Conservation (phyloP, 164 flowering plant species). For the Malania oleifera region DNA sequence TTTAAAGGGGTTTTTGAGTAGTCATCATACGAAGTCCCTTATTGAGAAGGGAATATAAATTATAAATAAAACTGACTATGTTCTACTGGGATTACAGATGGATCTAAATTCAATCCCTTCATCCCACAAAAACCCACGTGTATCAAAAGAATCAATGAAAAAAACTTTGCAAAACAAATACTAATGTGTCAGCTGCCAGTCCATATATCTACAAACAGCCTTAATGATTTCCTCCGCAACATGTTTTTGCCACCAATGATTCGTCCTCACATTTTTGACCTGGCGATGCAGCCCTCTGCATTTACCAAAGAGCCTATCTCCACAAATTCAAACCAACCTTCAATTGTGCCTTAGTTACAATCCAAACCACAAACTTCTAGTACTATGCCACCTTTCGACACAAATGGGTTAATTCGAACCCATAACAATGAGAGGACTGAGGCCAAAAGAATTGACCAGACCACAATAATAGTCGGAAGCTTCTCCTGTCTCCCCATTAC, state of each 20-base stretch:
- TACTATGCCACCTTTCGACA: slow-evolving; percentile 37
- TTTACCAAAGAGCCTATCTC: slow-evolving; percentile 8
- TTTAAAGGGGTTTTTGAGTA: no score
- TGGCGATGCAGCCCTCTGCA: slow-evolving; percentile 6
- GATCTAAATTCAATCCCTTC: slow-evolving; percentile 14
- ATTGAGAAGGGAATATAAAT: slow-evolving; percentile 21
- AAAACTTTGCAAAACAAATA: slow-evolving; percentile 18
- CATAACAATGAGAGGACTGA: slow-evolving; percentile 68
- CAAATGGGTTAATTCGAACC: slow-evolving; percentile 67
- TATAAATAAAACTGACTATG: slow-evolving; percentile 10
- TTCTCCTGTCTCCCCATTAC: slow-evolving; percentile 57
- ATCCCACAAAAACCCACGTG: slow-evolving; percentile 21
- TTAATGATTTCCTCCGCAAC: background rate
- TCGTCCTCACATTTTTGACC: background rate
- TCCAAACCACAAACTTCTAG: slow-evolving; percentile 66
- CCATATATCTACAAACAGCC: slow-evolving; percentile 26
- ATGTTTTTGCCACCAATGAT: background rate
- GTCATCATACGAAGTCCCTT: slow-evolving; percentile 13
- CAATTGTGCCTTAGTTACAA: slow-evolving; percentile 35
- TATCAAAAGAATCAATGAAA: slow-evolving; percentile 32
- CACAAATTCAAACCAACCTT: slow-evolving; percentile 5
- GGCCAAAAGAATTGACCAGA: slow-evolving; percentile 70
- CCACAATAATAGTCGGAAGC: slow-evolving; percentile 63
- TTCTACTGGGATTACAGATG: slow-evolving; percentile 22
- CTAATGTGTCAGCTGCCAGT: slow-evolving; percentile 9